A percentile compares a stretch with the other conserved stretches of the same genome.
Conservation (phyloP, 2,329 filamentous ascomycete species). For the Trichoderma sp. region DNA sequence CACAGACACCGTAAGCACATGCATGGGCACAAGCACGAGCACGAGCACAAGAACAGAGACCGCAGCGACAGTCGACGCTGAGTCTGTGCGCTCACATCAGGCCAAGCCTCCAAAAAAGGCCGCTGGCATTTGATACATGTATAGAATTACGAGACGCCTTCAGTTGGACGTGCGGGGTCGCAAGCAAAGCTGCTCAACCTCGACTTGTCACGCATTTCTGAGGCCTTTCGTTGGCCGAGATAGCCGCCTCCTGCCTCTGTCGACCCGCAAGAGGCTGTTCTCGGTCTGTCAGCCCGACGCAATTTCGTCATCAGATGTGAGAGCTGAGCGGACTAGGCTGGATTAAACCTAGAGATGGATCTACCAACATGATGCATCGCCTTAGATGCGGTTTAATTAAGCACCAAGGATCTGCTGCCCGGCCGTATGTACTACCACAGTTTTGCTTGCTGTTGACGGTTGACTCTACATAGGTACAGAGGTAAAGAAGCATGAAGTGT, state of each 20-base stretch:
- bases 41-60: neutral
- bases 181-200: neutral
- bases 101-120: neutral
- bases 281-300: neutral
- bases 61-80: neutral
- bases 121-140: neutral
- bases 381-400: neutral
- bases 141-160: neutral
- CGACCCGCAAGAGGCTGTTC: slow-evolving; percentile 5
- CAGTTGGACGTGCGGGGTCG: slow-evolving; percentile 3
- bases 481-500: neutral
- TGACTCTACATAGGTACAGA: neutral
- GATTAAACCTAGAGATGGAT: slow-evolving; percentile 14
- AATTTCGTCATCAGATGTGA: slow-evolving; percentile 11
- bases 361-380: neutral
- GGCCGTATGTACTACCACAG: neutral
- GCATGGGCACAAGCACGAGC: neutral
- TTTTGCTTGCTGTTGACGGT: neutral
- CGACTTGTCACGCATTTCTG: neutral
- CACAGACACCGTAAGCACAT: neutral
- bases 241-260: neutral
- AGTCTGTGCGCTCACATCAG: neutral
- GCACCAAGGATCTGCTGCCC: neutral
- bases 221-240: slow-evolving; percentile 5
- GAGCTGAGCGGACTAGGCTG: slow-evolving; percentile 15